Evolutionary conservation across 306 rosid species (phyloP).

Genomic region (Urtica urens): DNA sequence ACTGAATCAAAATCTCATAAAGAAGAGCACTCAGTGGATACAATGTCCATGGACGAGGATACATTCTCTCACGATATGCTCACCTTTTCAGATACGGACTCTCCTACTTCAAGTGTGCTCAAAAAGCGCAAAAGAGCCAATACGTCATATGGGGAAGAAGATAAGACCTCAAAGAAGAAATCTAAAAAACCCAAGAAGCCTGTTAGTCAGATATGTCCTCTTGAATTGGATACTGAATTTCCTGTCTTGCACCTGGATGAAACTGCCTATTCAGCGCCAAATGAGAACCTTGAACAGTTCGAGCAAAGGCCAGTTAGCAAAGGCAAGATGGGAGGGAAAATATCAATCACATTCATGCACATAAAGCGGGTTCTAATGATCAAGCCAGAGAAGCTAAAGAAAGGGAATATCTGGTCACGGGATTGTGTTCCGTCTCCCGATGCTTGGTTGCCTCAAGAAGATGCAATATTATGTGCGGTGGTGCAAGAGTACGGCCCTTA

Average conservation of each 20-base stretch:
- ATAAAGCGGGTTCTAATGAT: constrained; percentile 63
- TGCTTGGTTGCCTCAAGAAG: constrained; percentile 87
- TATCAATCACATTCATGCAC: constrained; percentile 82
- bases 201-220: constrained; percentile 33
- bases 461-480: constrained; percentile 81
- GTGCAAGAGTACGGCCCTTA: constrained; percentile 89
- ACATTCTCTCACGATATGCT: constrained; percentile 20
- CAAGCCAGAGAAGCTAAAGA: constrained; percentile 81
- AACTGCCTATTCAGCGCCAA: constrained; percentile 37
- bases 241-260: constrained; percentile 48
- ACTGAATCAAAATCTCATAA: constrained; percentile 53
- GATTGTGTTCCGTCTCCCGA: constrained; percentile 88
- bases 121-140: constrained; percentile 68
- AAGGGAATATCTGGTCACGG: constrained; percentile 70
- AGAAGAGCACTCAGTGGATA: constrained; percentile 43
- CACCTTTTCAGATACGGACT: constrained; percentile 28
- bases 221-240: constrained; percentile 48
- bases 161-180: constrained; percentile 47
- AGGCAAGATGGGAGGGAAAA: constrained; percentile 80
- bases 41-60: constrained; percentile 61
- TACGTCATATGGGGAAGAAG: constrained; percentile 36
- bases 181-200: constrained; percentile 67
- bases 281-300: constrained; percentile 37
- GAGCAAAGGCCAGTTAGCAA: constrained; percentile 62
- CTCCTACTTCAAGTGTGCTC: constrained; percentile 42